Percentiles rank a stretch among this genome's conserved stretches.
Evolutionary conservation across 192 early-diverging fungal genomes (phyloP).

Genomic region (Chytriomyces sp.): DNA sequence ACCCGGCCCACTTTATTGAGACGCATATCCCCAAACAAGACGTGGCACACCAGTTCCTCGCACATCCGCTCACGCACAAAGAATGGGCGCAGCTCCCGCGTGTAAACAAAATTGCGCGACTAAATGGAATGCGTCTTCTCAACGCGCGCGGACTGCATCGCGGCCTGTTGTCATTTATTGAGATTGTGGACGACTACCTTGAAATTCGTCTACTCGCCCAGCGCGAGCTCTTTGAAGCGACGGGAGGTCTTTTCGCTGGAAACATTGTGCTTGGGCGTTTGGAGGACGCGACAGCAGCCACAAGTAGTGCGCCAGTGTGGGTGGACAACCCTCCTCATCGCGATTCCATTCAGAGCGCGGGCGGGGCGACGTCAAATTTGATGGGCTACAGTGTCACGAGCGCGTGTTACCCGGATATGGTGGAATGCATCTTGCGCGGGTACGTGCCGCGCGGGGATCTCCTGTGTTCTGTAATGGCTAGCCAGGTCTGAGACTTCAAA

Average conservation of each 20-base stretch:
- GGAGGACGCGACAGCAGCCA: not conserved
- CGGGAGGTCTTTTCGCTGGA: not conserved
- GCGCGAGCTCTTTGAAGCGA: not conserved
- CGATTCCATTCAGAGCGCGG: not conserved
- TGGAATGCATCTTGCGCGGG: not conserved
- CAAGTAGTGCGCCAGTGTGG: constrained; percentile 1
- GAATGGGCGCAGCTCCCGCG: constrained; percentile 48
- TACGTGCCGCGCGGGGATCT: constrained; percentile 17
- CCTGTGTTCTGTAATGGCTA: constrained; percentile 13
- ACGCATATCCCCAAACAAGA: constrained; percentile 55
- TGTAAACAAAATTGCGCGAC: not conserved
- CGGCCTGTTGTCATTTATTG: constrained; percentile 1
- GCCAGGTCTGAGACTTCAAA: not conserved
- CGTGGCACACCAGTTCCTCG: constrained; percentile 52
- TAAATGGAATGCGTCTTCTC: constrained; percentile 21
- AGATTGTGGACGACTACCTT: constrained; percentile 16
- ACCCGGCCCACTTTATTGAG: constrained; percentile 55
- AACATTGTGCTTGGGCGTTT: constrained; percentile 2
- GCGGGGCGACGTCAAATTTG: not conserved
- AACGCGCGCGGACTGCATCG: not conserved
- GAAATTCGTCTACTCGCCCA: constrained; percentile 13
- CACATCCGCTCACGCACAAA: constrained; percentile 46
- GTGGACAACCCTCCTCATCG: constrained; percentile 6
- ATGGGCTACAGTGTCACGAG: not conserved
- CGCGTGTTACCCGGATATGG: not conserved